Conservation (phyloP, 2,329 filamentous ascomycete species). For the Cucurbitaria berberidis region DNA sequence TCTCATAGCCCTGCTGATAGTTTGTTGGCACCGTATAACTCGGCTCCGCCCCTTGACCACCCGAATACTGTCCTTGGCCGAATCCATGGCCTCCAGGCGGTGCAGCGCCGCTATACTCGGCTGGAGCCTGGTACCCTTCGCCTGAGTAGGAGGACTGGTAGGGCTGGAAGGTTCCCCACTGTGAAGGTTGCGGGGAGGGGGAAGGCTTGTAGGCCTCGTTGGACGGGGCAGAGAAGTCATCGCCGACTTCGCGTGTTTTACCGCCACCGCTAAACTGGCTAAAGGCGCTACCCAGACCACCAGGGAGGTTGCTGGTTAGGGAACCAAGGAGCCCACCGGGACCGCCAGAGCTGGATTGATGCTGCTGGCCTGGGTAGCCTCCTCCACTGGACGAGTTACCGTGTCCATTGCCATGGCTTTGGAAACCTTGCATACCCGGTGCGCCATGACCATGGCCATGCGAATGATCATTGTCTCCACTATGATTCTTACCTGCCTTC, state of each 20-base stretch:
- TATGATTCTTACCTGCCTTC: constrained; percentile 79
- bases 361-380: constrained; percentile 3
- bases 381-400: constrained; percentile 9
- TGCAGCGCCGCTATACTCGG: constrained; percentile 33
- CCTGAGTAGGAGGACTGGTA: constrained; percentile 44
- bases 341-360: constrained; percentile 18
- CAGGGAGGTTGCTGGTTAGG: constrained; percentile 24
- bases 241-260: constrained; percentile 32
- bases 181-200: constrained; percentile 34
- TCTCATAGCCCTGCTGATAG: constrained; percentile 48
- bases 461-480: constrained; percentile 41
- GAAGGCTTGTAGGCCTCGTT: constrained; percentile 27
- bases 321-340: constrained; percentile 35
- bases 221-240: constrained; percentile 19
- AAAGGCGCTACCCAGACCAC: constrained; percentile 22
- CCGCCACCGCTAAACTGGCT: constrained; percentile 28
- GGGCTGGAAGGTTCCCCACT: constrained; percentile 43
- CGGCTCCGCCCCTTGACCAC: constrained; percentile 41
- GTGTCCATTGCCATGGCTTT: constrained; percentile 22
- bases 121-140: constrained; percentile 35
- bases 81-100: constrained; percentile 35
- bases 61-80: constrained; percentile 40
- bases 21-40: constrained; percentile 43
- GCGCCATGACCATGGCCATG: constrained; percentile 41
- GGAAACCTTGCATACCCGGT: constrained; percentile 33